Conservation (phyloP, 768 basidiomycete genomes). For the Paxillus rubicundulus region DNA sequence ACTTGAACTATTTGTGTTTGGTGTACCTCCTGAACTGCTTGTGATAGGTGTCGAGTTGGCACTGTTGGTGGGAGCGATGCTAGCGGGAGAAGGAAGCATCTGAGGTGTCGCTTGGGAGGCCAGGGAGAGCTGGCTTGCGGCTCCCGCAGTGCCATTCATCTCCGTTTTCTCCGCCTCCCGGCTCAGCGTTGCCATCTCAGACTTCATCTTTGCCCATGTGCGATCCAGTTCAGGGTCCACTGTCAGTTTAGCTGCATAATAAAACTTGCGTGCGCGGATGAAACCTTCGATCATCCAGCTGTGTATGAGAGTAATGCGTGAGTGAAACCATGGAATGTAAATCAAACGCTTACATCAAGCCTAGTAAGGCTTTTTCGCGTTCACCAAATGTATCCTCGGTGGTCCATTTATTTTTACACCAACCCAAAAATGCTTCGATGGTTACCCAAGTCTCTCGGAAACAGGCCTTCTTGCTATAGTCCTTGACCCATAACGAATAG, state of each 20-base stretch:
- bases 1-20: conserved; percentile 37
- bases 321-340: conserved; percentile 17
- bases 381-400: conserved; percentile 42
- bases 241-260: conserved; percentile 35
- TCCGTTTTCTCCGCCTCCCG: conserved; percentile 37
- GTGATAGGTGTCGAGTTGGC: conserved; percentile 76
- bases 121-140: conserved; percentile 25
- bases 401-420: conserved; percentile 72
- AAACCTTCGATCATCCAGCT: conserved; percentile 81
- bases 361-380: conserved; percentile 60
- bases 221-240: conserved; percentile 35
- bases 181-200: conserved; percentile 31
- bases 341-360: conserved; percentile 66
- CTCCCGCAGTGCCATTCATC: conserved; percentile 28
- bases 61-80: conserved; percentile 63
- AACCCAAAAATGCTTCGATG: conserved; percentile 64
- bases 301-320: conserved; percentile 27
- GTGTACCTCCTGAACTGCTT: conserved; percentile 52
- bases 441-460: conserved; percentile 64
- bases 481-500: conserved; percentile 80
- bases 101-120: conserved; percentile 50
- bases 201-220: conserved; percentile 33
- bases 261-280: conserved; percentile 55
- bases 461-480: conserved; percentile 56
- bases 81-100: conserved; percentile 79